Base-by-base conservation (phyloP, 805 yeast species). In the Lipomyces sp. region DNA sequence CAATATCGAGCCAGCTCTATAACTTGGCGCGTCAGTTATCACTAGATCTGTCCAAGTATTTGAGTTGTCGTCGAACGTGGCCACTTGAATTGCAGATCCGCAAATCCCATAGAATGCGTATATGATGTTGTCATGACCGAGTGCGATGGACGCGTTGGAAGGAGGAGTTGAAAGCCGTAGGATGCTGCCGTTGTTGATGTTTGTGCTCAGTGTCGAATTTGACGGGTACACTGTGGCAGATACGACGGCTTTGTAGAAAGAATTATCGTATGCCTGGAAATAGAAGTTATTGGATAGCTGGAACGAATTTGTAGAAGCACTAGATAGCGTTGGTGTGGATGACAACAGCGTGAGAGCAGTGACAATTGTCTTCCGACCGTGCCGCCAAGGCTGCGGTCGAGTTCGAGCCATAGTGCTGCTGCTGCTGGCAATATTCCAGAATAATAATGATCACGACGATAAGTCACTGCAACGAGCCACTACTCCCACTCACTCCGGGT, bases 81-180 rank as follows among this genome's bases (percentile, higher is more conserved):
- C 53, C 15, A 68, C 67, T 30, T 53, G 32, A 55, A 59, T 7
- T 13, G 53, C 13, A 11, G 65, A 62, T 18, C 63, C 65, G 60
- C 70, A 62, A 5, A 39, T n/a, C 4, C 77, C 79, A 68, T 74
- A 73, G 42, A 76, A 60, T 8, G 69, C 60, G 57, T 66, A 66
- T 13, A 66, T 58, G 18, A 54, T 64, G 37, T 64, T 72, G 48
- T 71, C 71, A 11, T 54, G 53, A 48, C 72, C 78, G 8, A 75
- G 60, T 1, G 73, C 75, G 3, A 77, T 67, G 18, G 74, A 59
- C n/a, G 77, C 48, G 61, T 73, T 72, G 10, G 67, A 56, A 1
- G 75, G 71, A 10, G 79, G 78, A 2, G 72, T n/a, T 3, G 77
- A 53, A 18, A 77, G 65, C 48, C 53, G 54, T n/a, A 35, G 18